Evolutionary conservation across 2,329 filamentous ascomycete genomes (phyloP).

Genomic region (Beauveria scarabaeidicola): DNA sequence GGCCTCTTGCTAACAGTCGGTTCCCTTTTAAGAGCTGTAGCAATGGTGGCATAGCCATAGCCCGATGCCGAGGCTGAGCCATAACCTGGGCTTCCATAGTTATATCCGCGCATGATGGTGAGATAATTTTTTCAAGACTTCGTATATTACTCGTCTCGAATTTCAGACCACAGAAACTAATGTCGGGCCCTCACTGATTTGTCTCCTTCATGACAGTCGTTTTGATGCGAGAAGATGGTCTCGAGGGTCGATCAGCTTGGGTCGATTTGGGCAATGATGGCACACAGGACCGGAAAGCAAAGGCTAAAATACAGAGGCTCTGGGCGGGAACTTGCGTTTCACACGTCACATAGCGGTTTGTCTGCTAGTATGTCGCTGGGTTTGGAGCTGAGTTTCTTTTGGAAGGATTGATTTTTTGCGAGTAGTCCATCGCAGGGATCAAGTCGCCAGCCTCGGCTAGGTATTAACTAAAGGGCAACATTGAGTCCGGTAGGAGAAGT

Average conservation of each 20-base stretch:
- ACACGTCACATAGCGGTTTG: not conserved
- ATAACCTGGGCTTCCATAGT: constrained; percentile 20
- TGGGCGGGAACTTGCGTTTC: not conserved
- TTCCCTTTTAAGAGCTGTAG: not conserved
- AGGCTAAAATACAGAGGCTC: not conserved
- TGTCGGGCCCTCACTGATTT: not conserved
- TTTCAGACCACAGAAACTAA: not conserved
- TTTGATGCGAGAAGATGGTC: not conserved
- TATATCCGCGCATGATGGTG: not conserved
- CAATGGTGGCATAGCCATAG: not conserved
- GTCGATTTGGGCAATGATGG: not conserved
- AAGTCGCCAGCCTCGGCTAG: not conserved
- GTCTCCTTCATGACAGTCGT: not conserved
- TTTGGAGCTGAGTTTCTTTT: not conserved
- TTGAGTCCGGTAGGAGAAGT: constrained; percentile 17
- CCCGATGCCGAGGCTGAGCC: constrained; percentile 70
- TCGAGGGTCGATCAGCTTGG: not conserved
- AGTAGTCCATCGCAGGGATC: not conserved
- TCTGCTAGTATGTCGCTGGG: not conserved
- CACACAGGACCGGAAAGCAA: too few relatives aligned
- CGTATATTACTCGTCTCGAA: not conserved
- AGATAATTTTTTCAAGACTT: not conserved
- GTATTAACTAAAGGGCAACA: constrained; percentile 15
- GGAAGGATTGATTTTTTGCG: not conserved
- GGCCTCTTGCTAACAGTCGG: not conserved